Evolutionary conservation across 352 stramenopile genomes (phyloP), one percentile per base, ranked within the genome.

Genomic region (Phytopythium montanum): DNA sequence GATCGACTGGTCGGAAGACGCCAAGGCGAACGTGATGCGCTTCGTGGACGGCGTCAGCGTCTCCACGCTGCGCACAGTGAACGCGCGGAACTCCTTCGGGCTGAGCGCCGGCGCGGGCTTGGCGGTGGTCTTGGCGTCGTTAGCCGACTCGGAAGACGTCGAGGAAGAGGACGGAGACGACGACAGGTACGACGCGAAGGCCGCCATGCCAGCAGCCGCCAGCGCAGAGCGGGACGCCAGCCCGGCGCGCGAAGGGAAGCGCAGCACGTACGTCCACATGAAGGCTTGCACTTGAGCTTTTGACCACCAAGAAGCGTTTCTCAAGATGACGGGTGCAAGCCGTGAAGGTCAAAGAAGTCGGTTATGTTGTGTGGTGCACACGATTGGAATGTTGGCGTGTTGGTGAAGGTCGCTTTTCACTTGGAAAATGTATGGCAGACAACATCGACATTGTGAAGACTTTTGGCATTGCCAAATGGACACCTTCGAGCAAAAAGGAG

Each of bases 21-120:
- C 81, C 36, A 92, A 66, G 23, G 71, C 79, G 66, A 94, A 87
- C 36, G 72, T 87, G 54, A 94, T 65, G 64, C 79, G 80, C 70
- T 92, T 92, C 13, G 83, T 92, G 67, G 92, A 90, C 76, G 78
- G 77, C 54, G 77, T 89, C 49, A 94, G 54, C 52, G 52, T 62
- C 52, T 94, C 79, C 52, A 92, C 72, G 44, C 73, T 90, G 54
- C 66, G 68, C 69, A 94, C 82, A n/a, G 66, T 78, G 70, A 94
- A 94, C 49, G 74, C 70, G 45, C 76, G 81, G 69, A 89, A 94
- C 51, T 87, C 81, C 50, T 73, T 65, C 6, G 76, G 70, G 48
- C 61, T 83, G 28, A 94, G 70, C 66, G 85, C 85, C 51, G 73
- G 63, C 48, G 45, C 13, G 13, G 23, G 25, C 5, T 14, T 1